These are phyloP conservation scores for Cunninghamia lanceolata DNA, from an alignment of 75 land plant species.

Conservation along the genomic window DNA sequence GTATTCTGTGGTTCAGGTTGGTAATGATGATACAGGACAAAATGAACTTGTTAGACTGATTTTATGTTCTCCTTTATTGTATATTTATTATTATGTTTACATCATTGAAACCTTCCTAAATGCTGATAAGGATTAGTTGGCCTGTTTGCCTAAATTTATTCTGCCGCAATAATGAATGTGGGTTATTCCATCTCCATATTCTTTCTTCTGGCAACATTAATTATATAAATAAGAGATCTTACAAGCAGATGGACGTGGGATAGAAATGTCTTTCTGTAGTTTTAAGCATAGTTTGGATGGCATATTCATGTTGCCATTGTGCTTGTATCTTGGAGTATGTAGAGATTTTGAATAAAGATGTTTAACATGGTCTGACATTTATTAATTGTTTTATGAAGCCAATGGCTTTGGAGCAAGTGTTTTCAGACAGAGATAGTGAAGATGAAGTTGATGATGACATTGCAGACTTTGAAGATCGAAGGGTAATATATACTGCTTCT, in stretches of 20 bases:
- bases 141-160: not conserved
- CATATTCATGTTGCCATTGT: not conserved
- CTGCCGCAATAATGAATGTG: not conserved
- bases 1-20: not conserved
- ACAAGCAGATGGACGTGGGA: not conserved
- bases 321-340: too few relatives aligned
- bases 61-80: not conserved
- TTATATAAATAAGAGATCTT: not conserved
- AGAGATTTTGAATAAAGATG: not conserved
- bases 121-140: not conserved
- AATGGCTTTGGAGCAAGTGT: slow-evolving; percentile 84
- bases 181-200: not conserved
- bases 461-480: slow-evolving; percentile 89
- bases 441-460: slow-evolving; percentile 97
- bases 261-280: not conserved
- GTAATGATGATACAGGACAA: not conserved
- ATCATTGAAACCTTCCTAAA: not conserved
- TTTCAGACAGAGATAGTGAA: slow-evolving; percentile 94
- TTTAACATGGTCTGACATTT: slow-evolving; percentile 1
- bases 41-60: not conserved
- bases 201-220: not conserved
- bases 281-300: not conserved
- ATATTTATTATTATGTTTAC: not conserved
- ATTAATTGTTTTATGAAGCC: slow-evolving; percentile 50
- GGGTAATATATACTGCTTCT: slow-evolving; percentile 53